Base-by-base conservation (phyloP, 192 early-diverging fungal genomes). In the Spizellomyces punctatus region DNA sequence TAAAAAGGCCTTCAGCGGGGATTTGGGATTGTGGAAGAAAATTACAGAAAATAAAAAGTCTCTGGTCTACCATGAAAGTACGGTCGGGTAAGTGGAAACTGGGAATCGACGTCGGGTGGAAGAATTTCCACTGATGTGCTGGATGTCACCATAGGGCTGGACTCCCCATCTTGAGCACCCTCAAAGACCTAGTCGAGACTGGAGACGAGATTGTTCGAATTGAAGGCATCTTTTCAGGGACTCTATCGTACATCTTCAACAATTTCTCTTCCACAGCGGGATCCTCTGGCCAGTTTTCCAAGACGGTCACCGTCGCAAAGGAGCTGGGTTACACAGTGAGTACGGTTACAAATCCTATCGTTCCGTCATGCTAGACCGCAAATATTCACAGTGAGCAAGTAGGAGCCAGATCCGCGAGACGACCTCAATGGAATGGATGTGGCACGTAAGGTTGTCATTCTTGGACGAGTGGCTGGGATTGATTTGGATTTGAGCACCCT, bases 371-470 rank as follows among this genome's bases (percentile, higher is more conserved):
- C 27, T 36, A 36, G 27, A 36, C 27, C 27, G 27, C 27, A 36
- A 36, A 36, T 0, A 36, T 36, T 36, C 6, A 41, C 42, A 19
- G 17, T 61, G 59, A 61, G 59, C 17, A 6, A 5, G 41, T 69
- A 89, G 88, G 97, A 99, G 72, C 97, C 97, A 42, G 97, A 99
- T 77, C 97, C 97, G 36, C 85, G 97, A 52, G 97, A 99, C 74
- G 97, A 99, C 70, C 86, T 99, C 66, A 99, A 99, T 72, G 98
- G 96, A 42, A 91, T 99, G 92, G 98, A 99, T 74, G 95, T 99
- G 36, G 96, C 95, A n/a, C 92, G 96, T 64, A 99, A 99, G 82
- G 90, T 92, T 27, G 82, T 85, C 17, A 99, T 99, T 55, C 84
- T 94, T 10, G 95, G 91, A 10, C 92, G 97, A 58, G 82, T 93